These are phyloP conservation scores for Phaeotremella fagi DNA, from an alignment of 768 basidiomycete genomes.

Conservation along the genomic window DNA sequence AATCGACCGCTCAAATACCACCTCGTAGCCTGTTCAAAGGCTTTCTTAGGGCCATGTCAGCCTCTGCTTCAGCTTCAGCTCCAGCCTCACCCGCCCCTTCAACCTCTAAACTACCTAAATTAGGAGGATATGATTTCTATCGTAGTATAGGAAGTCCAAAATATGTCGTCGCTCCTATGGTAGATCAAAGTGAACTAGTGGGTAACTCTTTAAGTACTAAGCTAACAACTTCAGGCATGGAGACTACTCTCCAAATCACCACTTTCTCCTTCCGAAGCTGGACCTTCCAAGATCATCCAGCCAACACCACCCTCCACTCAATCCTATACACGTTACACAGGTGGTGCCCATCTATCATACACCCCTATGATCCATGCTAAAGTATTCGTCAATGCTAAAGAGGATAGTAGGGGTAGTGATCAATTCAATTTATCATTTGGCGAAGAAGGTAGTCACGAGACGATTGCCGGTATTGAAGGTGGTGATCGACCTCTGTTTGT, in stretches of 20 bases:
- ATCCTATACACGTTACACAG: slow-evolving; percentile 20
- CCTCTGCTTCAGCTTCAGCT: not conserved
- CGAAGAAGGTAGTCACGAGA: slow-evolving; percentile 69
- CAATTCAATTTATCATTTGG: slow-evolving; percentile 52
- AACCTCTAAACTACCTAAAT: slow-evolving; percentile 17
- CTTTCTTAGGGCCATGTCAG: not conserved
- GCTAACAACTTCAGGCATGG: slow-evolving; percentile 65
- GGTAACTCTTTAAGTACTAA: slow-evolving; percentile 40
- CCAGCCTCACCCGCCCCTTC: not conserved
- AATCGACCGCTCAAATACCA: too few relatives aligned
- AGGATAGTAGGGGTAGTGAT: slow-evolving; percentile 17
- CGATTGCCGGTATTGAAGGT: slow-evolving; percentile 40
- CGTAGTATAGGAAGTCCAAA: slow-evolving; percentile 74
- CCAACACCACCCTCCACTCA: slow-evolving; percentile 1
- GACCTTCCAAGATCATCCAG: slow-evolving; percentile 24
- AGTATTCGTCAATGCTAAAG: slow-evolving; percentile 31
- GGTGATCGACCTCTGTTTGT: slow-evolving; percentile 79
- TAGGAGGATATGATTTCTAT: slow-evolving; percentile 77
- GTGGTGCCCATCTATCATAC: slow-evolving; percentile 65
- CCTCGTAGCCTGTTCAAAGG: not conserved
- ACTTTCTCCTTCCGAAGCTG: slow-evolving; percentile 31
- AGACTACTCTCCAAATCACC: slow-evolving; percentile 64
- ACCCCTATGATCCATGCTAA: slow-evolving; percentile 98
- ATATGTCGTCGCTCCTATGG: slow-evolving; percentile 94
- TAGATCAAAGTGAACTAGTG: slow-evolving; percentile 94